A percentile compares a stretch with the other conserved stretches of the same genome.
Evolutionary conservation across 345 rosid species (phyloP).

Genomic region (Arabis alpina): DNA sequence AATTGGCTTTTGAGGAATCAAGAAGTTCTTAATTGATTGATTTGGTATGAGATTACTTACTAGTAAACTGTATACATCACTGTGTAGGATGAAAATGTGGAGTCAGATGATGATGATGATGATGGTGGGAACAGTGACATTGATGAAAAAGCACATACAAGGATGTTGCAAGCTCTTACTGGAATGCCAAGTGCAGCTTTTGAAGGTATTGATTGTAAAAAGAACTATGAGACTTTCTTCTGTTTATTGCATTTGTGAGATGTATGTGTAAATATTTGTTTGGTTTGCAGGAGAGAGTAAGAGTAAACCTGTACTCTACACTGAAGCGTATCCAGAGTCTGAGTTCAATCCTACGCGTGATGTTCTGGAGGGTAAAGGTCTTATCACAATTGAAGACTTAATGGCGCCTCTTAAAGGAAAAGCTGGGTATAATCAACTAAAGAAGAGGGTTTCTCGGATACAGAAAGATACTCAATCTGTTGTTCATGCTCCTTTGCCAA

Average conservation of each 20-base stretch:
- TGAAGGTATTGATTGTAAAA: constrained; percentile 54
- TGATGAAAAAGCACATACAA: constrained; percentile 48
- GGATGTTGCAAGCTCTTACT: constrained; percentile 82
- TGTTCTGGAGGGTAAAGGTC: constrained; percentile 72
- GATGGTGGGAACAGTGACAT: constrained; percentile 36
- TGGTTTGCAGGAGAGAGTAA: constrained; percentile 60
- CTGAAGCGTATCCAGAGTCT: constrained; percentile 87
- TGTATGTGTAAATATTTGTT: neutral
- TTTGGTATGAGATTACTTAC: neutral
- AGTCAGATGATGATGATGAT: constrained; percentile 57
- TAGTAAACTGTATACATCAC: neutral
- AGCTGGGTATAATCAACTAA: constrained; percentile 62
- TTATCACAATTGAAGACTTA: constrained; percentile 65
- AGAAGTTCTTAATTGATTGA: neutral
- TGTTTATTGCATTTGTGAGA: constrained; percentile 13
- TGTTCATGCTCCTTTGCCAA: constrained; percentile 81
- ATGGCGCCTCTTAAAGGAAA: constrained; percentile 67
- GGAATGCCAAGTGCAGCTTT: constrained; percentile 85
- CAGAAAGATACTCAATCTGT: constrained; percentile 53
- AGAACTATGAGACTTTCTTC: neutral
- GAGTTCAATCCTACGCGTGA: constrained; percentile 88
- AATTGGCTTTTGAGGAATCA: neutral
- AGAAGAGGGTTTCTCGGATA: constrained; percentile 55
- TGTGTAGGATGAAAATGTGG: constrained; percentile 75
- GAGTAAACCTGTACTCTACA: constrained; percentile 53